phyloP scores from a whole-genome alignment of 163 green algal genomes.

The Botryococcus braunii region DNA sequence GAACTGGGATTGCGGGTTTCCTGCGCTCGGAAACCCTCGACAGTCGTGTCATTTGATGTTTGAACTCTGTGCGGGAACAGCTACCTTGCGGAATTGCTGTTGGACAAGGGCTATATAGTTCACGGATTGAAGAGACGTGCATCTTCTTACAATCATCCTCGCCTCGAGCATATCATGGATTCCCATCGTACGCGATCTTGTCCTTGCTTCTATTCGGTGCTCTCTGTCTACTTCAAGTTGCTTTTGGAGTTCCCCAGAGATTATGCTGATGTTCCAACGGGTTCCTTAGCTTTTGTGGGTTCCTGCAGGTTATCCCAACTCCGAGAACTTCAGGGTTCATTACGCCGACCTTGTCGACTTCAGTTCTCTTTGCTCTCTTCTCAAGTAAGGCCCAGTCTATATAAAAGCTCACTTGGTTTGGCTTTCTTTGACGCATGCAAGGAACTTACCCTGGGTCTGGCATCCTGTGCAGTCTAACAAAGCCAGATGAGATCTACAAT shows the following conservation, averaged over 20 bases:
- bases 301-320: conserved; percentile 34
- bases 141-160: conserved; percentile 53
- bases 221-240: too few species aligned
- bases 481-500: conserved; percentile 76
- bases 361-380: conserved; percentile 20
- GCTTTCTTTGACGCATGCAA: neutral
- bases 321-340: conserved; percentile 46
- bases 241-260: too few species aligned
- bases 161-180: conserved; percentile 52
- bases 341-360: conserved; percentile 58
- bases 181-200: neutral
- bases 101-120: conserved; percentile 67
- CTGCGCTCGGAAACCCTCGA: too few species aligned
- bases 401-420: neutral
- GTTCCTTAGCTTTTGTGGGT: too few species aligned
- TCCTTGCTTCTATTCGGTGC: too few species aligned
- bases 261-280: too few species aligned
- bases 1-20: too few species aligned
- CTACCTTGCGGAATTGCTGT: conserved; percentile 67
- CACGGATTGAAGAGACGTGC: conserved; percentile 59
- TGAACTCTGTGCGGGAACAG: too few species aligned
- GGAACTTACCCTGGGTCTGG: neutral
- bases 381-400: conserved; percentile 21
- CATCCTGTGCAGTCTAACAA: conserved; percentile 1
- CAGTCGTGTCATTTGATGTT: too few species aligned